phyloP scores from a whole-genome alignment of 257 asterid species.

The Scutellaria minor region DNA sequence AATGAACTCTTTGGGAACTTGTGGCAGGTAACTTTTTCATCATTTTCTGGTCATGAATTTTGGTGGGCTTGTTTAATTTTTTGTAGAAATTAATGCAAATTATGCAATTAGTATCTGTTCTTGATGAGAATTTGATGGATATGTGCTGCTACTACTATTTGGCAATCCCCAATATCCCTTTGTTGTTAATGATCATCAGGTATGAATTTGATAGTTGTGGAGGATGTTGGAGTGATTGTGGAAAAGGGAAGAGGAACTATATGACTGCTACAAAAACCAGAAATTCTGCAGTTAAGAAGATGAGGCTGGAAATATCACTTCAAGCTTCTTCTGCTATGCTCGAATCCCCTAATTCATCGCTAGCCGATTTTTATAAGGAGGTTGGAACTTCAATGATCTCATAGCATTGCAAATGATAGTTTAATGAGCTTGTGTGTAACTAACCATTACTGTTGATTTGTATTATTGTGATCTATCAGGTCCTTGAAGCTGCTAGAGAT shows the following conservation, averaged over 20 bases:
- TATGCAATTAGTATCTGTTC: slow-evolving; percentile 21
- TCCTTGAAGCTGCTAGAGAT: slow-evolving; percentile 70
- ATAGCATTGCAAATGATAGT: too few relatives aligned
- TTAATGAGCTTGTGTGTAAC: too few relatives aligned
- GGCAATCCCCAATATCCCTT: slow-evolving; percentile 65
- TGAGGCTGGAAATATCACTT: slow-evolving; percentile 65
- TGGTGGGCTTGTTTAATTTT: slow-evolving; percentile 30
- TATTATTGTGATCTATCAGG: slow-evolving; percentile 48
- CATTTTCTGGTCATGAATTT: neutral
- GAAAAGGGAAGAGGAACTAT: slow-evolving; percentile 53
- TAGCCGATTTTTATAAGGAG: slow-evolving; percentile 67
- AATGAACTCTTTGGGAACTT: slow-evolving; percentile 43
- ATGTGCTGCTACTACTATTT: slow-evolving; percentile 36
- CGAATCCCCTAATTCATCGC: slow-evolving; percentile 54
- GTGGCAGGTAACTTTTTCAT: slow-evolving; percentile 54
- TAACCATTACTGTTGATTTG: slow-evolving; percentile 19
- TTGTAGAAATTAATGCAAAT: slow-evolving; percentile 18
- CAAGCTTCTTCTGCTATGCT: slow-evolving; percentile 69
- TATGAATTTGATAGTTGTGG: slow-evolving; percentile 60
- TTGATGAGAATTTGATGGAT: slow-evolving; percentile 40
- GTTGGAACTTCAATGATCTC: slow-evolving; percentile 41
- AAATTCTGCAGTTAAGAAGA: slow-evolving; percentile 60
- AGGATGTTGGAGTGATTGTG: slow-evolving; percentile 65
- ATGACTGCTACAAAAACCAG: slow-evolving; percentile 43
- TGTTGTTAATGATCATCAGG: slow-evolving; percentile 76